Conservation (phyloP, 202 grass and related monocot species). For the Zizania palustris region DNA sequence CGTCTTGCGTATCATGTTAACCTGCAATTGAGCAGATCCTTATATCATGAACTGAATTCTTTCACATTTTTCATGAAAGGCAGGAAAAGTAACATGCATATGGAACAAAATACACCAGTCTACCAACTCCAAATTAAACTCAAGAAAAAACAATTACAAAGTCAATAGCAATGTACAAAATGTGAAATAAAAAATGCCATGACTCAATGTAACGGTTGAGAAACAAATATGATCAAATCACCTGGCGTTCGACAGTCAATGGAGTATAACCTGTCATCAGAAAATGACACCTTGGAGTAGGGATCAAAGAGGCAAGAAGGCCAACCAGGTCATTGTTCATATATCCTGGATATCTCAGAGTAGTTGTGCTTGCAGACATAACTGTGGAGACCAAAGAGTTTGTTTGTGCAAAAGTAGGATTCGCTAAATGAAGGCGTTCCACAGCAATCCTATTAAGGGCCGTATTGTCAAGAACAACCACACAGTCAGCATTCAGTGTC, state of each 20-base stretch:
- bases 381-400: conserved; percentile 99
- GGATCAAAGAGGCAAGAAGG: conserved; percentile 90
- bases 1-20: conserved; percentile 98
- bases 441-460: conserved; percentile 98
- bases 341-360: conserved; percentile 95
- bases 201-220: conserved; percentile 22
- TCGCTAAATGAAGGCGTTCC: conserved; percentile 85
- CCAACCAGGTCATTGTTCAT: conserved; percentile 99
- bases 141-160: conserved; percentile 27
- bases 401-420: conserved; percentile 97
- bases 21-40: conserved; percentile 52
- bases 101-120: not conserved
- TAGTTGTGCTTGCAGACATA: conserved; percentile 99
- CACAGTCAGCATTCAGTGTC: conserved; percentile 92
- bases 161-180: not conserved
- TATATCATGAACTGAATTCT: conserved; percentile 29
- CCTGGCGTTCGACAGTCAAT: conserved; percentile 96
- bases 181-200: conserved; percentile 29
- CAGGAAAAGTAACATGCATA: conserved; percentile 4
- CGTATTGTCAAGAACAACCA: conserved; percentile 99
- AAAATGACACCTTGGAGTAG: conserved; percentile 98
- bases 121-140: conserved; percentile 30
- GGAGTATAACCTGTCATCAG: conserved; percentile 99
- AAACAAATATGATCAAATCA: conserved; percentile 45
- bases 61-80: not conserved